Conservation (phyloP, 352 stramenopile species). For the Phytophthora pinifolia region DNA sequence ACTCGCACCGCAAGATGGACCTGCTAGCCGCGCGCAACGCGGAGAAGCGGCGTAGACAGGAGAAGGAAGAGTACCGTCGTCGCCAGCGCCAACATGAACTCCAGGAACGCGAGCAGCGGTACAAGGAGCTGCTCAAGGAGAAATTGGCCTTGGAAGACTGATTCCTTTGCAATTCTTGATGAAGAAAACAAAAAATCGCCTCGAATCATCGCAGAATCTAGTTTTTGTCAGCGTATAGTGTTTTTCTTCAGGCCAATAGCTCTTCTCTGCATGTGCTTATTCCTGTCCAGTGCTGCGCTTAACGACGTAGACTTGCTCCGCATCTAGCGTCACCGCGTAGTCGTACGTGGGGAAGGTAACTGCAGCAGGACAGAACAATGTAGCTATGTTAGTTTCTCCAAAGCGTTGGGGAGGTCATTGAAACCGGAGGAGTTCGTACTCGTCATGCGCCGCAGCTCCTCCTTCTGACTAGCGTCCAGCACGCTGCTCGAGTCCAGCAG, state of each 20-base stretch:
- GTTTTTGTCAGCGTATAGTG: no score
- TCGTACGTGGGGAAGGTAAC: constrained; percentile 70
- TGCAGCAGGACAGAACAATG: constrained; percentile 12
- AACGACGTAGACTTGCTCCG: constrained; percentile 69
- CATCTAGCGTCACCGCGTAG: constrained; percentile 68
- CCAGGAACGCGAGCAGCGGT: constrained; percentile 57
- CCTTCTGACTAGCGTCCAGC: constrained; percentile 51
- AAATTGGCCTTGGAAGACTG: constrained; percentile 72
- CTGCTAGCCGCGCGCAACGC: constrained; percentile 88
- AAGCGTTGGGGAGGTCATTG: constrained; percentile 1
- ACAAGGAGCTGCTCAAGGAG: constrained; percentile 78
- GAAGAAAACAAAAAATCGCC: constrained; percentile 1
- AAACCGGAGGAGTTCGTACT: constrained; percentile 28
- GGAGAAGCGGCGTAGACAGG: constrained; percentile 89
- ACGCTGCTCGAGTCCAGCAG: constrained; percentile 66
- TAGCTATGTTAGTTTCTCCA: constrained; percentile 6
- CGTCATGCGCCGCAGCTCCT: constrained; percentile 65
- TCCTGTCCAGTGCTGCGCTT: constrained; percentile 50
- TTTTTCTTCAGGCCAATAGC: constrained; percentile 4
- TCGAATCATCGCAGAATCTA: background rate
- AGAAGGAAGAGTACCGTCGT: constrained; percentile 87
- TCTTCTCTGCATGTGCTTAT: constrained; percentile 17
- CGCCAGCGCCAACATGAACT: constrained; percentile 66
- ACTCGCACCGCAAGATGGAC: constrained; percentile 91
- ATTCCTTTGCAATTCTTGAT: background rate